Evolutionary conservation across 148 eudicot species (phyloP), one percentile per base, ranked within the genome.

Genomic region (Fagopyrum tataricum): DNA sequence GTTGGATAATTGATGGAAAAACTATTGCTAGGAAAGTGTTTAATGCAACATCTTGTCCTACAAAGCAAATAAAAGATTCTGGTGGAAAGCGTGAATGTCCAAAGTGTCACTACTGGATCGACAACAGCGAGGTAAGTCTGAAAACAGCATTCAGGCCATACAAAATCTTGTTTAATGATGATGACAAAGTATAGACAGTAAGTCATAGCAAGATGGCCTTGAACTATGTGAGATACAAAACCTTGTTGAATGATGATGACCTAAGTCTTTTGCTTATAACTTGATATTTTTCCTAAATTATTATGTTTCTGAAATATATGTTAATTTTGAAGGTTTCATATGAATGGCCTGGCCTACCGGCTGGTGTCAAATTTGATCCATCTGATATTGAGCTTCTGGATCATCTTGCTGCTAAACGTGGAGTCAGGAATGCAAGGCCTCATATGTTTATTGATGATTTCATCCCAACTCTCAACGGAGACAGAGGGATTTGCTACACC

Each of bases 301-400:
- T 47, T 14, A 11, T 1, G 37, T 12, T 21, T 48, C 49, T 71
- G 24, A 10, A 40, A 7, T 18, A 5, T 49, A 24, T 61, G 37
- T 53, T 21, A 52, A 51, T 62, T 40, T 2, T 71, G 43, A 77
- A 90, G 96, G 87, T 88, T 53, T 69, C 80, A 44, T 78, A 78
- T 69, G 90, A 89, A 49, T 92, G 97, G 97, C 95, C 95, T 76
- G 97, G 97, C 13, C 80, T 92, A 10, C 97, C 95, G 58, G 81
- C 76, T 51, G 95, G 95, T 75, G 95, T 92, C 44, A 89, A 92
- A 74, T 92, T 89, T 71, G 97, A 92, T 78, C 95, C 95, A 53
- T 79, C 92, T 71, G 97, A 89, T 82, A 53, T 41, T 17, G 87
- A 92, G 79, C 78, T 92, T 17, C 71, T 92, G 24, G 88, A 86